phyloP scores from a whole-genome alignment of 140 eudicot species.

The Anethum foeniculum region DNA sequence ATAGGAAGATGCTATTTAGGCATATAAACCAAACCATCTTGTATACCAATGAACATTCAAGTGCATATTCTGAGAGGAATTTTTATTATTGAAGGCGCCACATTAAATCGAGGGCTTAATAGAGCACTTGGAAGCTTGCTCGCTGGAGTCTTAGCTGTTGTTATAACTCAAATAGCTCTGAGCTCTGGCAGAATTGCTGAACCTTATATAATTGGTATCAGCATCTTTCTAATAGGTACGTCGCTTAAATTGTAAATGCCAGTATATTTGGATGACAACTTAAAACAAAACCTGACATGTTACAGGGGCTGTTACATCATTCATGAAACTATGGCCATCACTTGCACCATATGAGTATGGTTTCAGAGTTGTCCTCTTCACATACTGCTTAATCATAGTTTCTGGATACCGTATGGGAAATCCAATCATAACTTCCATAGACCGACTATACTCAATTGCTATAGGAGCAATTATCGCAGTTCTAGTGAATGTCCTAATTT shows the following conservation, averaged over 20 bases:
- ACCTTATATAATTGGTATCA: slow-evolving; percentile 58
- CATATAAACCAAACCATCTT: neutral
- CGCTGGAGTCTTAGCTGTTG: slow-evolving; percentile 57
- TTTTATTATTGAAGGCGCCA: slow-evolving; percentile 39
- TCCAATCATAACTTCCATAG: slow-evolving; percentile 52
- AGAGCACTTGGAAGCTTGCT: slow-evolving; percentile 66
- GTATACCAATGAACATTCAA: neutral
- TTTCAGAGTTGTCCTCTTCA: slow-evolving; percentile 58
- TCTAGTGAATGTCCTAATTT: slow-evolving; percentile 40
- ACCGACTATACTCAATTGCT: slow-evolving; percentile 51
- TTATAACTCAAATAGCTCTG: slow-evolving; percentile 45
- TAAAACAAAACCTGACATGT: slow-evolving; percentile 1
- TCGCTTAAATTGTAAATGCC: neutral
- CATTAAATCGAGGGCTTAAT: slow-evolving; percentile 69
- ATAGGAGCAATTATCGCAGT: slow-evolving; percentile 60
- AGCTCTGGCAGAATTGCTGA: slow-evolving; percentile 37
- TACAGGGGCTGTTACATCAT: slow-evolving; percentile 51
- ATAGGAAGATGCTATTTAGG: neutral
- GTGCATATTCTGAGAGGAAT: neutral
- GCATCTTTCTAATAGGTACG: slow-evolving; percentile 65
- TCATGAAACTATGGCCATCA: slow-evolving; percentile 69
- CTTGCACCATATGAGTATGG: slow-evolving; percentile 65
- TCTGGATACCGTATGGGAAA: slow-evolving; percentile 65
- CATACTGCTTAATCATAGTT: slow-evolving; percentile 65
- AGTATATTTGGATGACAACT: neutral